Conservation (phyloP, 176 grass and related monocot genomes). For the Triticum monococcum region DNA sequence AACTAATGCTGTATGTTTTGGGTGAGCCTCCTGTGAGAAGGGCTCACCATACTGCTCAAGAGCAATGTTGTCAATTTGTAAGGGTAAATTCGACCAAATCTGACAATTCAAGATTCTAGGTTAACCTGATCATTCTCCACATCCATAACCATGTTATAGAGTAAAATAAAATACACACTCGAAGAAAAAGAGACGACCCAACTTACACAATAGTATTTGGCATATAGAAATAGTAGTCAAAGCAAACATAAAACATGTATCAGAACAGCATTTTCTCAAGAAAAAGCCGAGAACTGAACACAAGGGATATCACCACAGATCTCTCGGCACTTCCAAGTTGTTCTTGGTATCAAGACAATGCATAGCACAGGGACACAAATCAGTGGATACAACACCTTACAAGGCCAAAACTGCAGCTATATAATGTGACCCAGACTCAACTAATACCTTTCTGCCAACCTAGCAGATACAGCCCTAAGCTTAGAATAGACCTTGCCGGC, state of each 20-base stretch:
- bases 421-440: background rate
- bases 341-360: conserved; percentile 8
- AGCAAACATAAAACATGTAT: background rate
- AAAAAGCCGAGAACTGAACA: background rate
- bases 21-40: no score
- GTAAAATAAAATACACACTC: background rate
- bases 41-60: no score
- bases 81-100: no score
- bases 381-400: conserved; percentile 15
- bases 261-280: background rate
- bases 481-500: conserved; percentile 95
- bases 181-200: background rate
- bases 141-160: background rate
- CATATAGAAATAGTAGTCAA: background rate
- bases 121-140: background rate
- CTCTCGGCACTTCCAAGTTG: background rate
- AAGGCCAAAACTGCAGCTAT: conserved; percentile 20
- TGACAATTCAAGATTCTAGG: background rate
- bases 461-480: conserved; percentile 75
- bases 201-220: background rate
- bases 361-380: conserved; percentile 1
- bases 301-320: background rate
- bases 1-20: no score
- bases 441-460: conserved; percentile 73
- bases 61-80: no score